Base-by-base conservation (phyloP, 2,329 filamentous ascomycete species). In the Aspergillus terreus region DNA sequence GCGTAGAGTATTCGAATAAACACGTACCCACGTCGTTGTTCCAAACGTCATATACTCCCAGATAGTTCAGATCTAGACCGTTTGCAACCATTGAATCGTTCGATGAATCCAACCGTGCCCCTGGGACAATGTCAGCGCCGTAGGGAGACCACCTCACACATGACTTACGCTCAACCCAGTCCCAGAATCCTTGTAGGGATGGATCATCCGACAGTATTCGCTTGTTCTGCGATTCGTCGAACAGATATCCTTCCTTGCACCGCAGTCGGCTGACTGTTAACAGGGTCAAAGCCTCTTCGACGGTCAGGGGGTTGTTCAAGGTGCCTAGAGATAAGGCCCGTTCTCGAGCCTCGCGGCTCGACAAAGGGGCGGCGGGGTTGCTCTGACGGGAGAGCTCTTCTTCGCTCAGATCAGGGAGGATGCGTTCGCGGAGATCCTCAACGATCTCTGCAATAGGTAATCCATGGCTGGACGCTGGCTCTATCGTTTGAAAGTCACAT, bases 1-100 rank as follows among this genome's bases (percentile, higher is more conserved):
- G 14, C 4, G 32, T 12, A 17, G 4, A 6, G 32, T 19, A n/a
- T 14, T 11, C 25, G 6, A 48, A 32, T 19, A 11, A 15, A 49
- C 12, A 49, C 66, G 60, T 72, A 69, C 79, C 78, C 21, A 84
- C 65, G 42, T 79, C 78, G 58, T 81, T 79, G 45, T 75, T 78
- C 82, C 82, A 85, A 12, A 85, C 74, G 36, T 76, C 77, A 54
- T 74, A 75, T 10, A 86, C 76, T 2, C 83, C 83, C 17, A 85
- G 64, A 60, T 82, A 86, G 59, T 80, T 83, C 47, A 86, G 65
- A 60, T 86, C 83, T 14, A 84, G 66, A 1, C 74, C 73, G 44
- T 79, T 76, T 21, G 78, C 72, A 10, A 82, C 72, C 80, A 85
- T 83, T 6, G 76, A 77, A 30, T 77, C 72, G 30, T 75, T 71